These are phyloP conservation scores for Macrolepiota fuliginosa DNA, from an alignment of 768 basidiomycete genomes.

Conservation along the genomic window DNA sequence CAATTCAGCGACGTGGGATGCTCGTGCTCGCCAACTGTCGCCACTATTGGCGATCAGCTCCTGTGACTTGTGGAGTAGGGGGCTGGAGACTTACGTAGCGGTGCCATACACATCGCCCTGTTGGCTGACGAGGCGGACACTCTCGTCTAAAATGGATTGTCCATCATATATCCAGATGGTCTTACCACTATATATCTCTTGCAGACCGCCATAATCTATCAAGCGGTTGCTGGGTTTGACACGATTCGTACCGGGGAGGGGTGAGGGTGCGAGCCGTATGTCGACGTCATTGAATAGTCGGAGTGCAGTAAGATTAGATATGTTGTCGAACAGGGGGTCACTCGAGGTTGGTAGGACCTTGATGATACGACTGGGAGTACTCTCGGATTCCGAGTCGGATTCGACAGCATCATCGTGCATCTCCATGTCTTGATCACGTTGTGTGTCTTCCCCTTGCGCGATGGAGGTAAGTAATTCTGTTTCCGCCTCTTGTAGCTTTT, in stretches of 20 bases:
- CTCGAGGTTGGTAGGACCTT: conserved; percentile 41
- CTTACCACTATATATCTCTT: conserved; percentile 70
- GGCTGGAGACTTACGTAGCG: conserved; percentile 58
- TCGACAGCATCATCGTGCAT: conserved; percentile 26
- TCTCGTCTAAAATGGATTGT: conserved; percentile 63
- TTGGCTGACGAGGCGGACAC: conserved; percentile 63
- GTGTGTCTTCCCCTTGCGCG: not conserved
- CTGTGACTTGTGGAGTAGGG: not conserved
- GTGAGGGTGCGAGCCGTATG: conserved; percentile 51
- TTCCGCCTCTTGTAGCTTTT: conserved; percentile 52
- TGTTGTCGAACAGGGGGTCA: conserved; percentile 38
- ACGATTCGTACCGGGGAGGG: conserved; percentile 42
- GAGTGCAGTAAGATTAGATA: conserved; percentile 65
- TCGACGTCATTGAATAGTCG: conserved; percentile 73
- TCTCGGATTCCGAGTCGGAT: conserved; percentile 28
- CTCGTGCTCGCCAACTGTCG: conserved; percentile 79
- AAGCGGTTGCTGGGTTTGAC: conserved; percentile 53
- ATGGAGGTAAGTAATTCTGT: conserved; percentile 44
- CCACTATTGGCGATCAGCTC: conserved; percentile 41
- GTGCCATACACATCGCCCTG: conserved; percentile 68
- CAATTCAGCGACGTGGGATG: conserved; percentile 67
- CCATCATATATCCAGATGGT: conserved; percentile 76
- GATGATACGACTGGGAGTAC: conserved; percentile 37
- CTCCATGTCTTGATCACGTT: conserved; percentile 18
- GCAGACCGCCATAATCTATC: conserved; percentile 61